Percentiles rank a stretch among this genome's conserved stretches.
Conservation (phyloP, 139 green algal genomes). For the Choricystis sp. region DNA sequence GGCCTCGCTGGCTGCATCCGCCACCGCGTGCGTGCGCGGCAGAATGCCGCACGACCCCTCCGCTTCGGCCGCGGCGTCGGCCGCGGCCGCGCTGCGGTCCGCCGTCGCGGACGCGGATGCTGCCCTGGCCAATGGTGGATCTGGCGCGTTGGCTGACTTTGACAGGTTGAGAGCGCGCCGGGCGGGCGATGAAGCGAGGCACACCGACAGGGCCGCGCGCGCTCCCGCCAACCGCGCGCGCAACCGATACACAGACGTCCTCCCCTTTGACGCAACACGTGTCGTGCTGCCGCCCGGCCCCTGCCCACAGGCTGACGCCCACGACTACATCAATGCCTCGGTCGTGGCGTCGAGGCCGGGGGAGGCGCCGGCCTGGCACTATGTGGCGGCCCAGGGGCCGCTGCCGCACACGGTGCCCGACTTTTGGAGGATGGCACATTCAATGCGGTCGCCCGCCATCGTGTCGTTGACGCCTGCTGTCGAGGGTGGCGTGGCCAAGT, state of each 20-base stretch:
- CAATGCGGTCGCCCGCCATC: slow-evolving; percentile 21
- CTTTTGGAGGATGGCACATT: slow-evolving; percentile 49
- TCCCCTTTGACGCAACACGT: slow-evolving; percentile 24
- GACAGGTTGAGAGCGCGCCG: not conserved
- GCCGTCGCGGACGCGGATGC: too few relatives aligned
- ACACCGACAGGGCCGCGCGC: not conserved
- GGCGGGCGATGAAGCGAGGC: not conserved
- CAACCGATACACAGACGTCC: slow-evolving; percentile 33
- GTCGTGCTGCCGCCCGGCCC: slow-evolving; percentile 8
- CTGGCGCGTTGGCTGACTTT: not conserved
- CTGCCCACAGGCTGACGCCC: not conserved
- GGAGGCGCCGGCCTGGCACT: slow-evolving; percentile 1
- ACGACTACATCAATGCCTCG: slow-evolving; percentile 34
- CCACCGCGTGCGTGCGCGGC: too few relatives aligned
- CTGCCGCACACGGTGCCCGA: slow-evolving; percentile 22
- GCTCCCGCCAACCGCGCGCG: not conserved
- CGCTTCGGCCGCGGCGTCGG: too few relatives aligned
- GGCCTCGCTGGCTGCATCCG: too few relatives aligned
- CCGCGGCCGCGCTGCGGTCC: too few relatives aligned
- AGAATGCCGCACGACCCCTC: too few relatives aligned
- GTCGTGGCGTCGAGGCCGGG: slow-evolving; percentile 13
- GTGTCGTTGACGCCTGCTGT: slow-evolving; percentile 40
- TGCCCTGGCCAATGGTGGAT: not conserved
- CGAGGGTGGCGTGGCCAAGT: slow-evolving; percentile 19
- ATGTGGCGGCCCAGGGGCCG: slow-evolving; percentile 36